Base-by-base conservation (phyloP, 192 early-diverging fungal species). In the Diversispora eburnea region DNA sequence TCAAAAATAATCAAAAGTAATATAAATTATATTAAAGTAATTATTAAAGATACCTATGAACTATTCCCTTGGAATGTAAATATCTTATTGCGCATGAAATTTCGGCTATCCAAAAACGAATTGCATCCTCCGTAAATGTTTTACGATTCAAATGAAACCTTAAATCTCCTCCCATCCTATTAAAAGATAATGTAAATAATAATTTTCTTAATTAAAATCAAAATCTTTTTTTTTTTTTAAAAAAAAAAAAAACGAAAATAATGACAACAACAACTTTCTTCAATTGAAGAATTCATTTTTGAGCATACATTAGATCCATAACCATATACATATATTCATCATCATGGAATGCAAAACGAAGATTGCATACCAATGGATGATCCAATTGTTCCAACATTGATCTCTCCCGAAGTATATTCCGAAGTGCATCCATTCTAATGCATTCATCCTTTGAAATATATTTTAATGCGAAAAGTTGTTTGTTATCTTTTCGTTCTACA, bases 51-150 rank as follows among this genome's bases (percentile, higher is more conserved):
- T 78, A 84, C 78, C 95, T 79, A 79, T 98, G 97, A 13, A 97
- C 90, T 19, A 97, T 93, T 13, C 81, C 81, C 61, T 90, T 86
- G 43, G 81, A 82, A 75, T 98, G 97, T 45, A 98, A 82, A 78
- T 97, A 93, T 62, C 83, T 78, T 20, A 97, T 73, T 5, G 91
- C 95, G 63, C 84, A 94, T 51, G 89, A 83, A 8, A 95, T 67
- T 83, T 98, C 97, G 17, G 94, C 94, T n/a, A 93, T 88, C 88
- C 93, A 95, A 76, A 96, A 91, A 58, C 82, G 75, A 45, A 98
- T 85, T 0, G 88, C 87, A 65, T 86, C 86, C 80, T 97, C 95
- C 51, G 92, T 85, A 72, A 88, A 91, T 0, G 78, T 80, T 77
- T 85, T 81, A 19, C 89, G 78, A 66, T 91, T 86, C 51, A 95